phyloP scores from a whole-genome alignment of 1,139 yeast species.

The Blastobotrys ciferrii region DNA sequence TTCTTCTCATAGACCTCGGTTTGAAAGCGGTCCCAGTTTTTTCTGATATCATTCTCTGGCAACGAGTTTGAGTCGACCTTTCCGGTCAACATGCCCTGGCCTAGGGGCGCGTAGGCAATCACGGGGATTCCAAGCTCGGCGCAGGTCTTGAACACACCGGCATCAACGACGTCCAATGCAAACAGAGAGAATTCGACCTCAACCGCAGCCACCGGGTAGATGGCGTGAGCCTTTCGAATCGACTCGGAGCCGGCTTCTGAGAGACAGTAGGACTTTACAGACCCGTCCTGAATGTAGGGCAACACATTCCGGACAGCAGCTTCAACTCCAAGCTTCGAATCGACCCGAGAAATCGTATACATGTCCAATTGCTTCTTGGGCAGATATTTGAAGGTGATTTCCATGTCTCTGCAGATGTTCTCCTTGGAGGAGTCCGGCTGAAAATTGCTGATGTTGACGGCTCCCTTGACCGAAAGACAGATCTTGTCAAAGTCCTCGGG shows the following conservation, averaged over 20 bases:
- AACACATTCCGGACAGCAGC: constrained; percentile 33
- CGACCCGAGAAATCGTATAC: constrained; percentile 70
- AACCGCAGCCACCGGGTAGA: constrained; percentile 58
- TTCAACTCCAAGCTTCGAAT: constrained; percentile 43
- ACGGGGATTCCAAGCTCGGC: constrained; percentile 62
- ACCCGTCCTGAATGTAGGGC: constrained; percentile 33
- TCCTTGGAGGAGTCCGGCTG: constrained; percentile 9
- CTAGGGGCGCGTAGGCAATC: constrained; percentile 77
- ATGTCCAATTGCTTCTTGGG: constrained; percentile 43
- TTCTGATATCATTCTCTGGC: constrained; percentile 56
- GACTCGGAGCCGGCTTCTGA: constrained; percentile 67
- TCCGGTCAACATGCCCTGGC: constrained; percentile 78
- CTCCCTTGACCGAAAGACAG: constrained; percentile 69
- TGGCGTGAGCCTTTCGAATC: constrained; percentile 52
- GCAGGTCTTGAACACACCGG: constrained; percentile 59
- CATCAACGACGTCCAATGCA: constrained; percentile 54
- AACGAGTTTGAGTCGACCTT: constrained; percentile 46
- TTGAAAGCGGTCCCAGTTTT: constrained; percentile 54
- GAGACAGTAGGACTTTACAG: constrained; percentile 60
- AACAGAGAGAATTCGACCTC: constrained; percentile 76
- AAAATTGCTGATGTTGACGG: constrained; percentile 34
- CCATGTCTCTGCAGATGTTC: constrained; percentile 21
- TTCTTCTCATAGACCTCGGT: constrained; percentile 58
- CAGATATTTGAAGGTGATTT: constrained; percentile 46
- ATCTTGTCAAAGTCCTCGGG: constrained; percentile 55